These are phyloP conservation scores for Capronia epimyces DNA, from an alignment of 2,329 filamentous ascomycete species.

Conservation along the genomic window DNA sequence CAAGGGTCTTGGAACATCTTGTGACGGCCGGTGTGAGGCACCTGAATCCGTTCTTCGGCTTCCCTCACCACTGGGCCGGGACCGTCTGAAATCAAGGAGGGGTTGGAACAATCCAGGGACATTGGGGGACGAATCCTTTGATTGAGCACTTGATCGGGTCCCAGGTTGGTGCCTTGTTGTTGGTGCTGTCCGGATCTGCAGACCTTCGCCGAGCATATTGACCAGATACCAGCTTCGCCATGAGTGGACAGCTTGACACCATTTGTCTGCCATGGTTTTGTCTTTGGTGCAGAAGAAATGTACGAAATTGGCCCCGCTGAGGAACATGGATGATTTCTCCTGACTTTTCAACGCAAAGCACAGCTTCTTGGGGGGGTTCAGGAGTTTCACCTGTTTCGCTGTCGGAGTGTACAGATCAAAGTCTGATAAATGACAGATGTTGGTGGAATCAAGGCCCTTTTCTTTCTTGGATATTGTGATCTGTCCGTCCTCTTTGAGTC, in stretches of 20 bases:
- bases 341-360: constrained; percentile 90
- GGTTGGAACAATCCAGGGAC: constrained; percentile 63
- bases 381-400: constrained; percentile 60
- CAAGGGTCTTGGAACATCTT: constrained; percentile 12
- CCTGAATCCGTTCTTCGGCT: not conserved
- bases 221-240: constrained; percentile 94
- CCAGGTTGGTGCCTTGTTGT: not conserved
- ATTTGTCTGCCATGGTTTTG: constrained; percentile 57
- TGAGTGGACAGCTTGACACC: constrained; percentile 64
- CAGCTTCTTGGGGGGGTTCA: constrained; percentile 77
- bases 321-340: constrained; percentile 78
- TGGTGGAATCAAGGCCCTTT: constrained; percentile 49
- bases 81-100: constrained; percentile 55
- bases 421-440: constrained; percentile 79
- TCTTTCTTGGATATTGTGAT: constrained; percentile 66
- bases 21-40: constrained; percentile 8
- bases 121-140: constrained; percentile 52
- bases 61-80: constrained; percentile 1
- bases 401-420: constrained; percentile 86
- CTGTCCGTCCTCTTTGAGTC: constrained; percentile 68
- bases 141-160: constrained; percentile 29
- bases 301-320: constrained; percentile 77
- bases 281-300: constrained; percentile 89
- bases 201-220: constrained; percentile 59
- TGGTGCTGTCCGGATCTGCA: constrained; percentile 29